Evolutionary conservation across 2,329 filamentous ascomycete genomes (phyloP), one percentile per base, ranked within the genome.

Genomic region (Tolypocladium nubicola): DNA sequence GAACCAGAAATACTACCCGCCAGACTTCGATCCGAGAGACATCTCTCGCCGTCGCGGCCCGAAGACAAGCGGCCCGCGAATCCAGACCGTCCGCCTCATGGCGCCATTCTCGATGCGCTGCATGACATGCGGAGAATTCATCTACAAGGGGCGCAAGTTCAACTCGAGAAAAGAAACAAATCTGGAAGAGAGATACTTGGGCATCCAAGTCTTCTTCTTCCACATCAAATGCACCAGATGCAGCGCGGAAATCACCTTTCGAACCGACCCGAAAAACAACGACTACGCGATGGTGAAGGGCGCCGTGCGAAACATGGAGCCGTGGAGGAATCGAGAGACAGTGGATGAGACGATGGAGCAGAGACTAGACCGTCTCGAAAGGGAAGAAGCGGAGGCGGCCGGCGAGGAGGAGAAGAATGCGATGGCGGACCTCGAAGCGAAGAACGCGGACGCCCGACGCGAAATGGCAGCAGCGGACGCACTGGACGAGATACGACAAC

Each of bases 391-490:
- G 23, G 81, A 85, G 63, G 82, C 79, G 2, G 80, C 80, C 11
- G 83, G 80, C 41, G 79, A 80, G 56, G 82, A 86, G 58, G 90
- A 96, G 71, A 81, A 85, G 62, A 92, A 97, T 71, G 90, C 90
- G 26, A 99, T 99, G 95, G 88, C 88, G 58, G 92, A 97, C 69
- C 75, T 99, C 52, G 94, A 99, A 75, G 87, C 88, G 61, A 97
- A 97, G 76, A 96, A 93, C 57, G 76, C 88, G 26, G 94, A 99
- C 70, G 92, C 92, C 1, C 92, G 94, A 76, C 81, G 88, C 45
- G 94, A 99, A 73, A 99, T 99, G 92, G 90, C 89, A 21, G 90
- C 97, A 50, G 94, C 94, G 2, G 94, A 99, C 76, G 93, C 92
- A 9, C 75, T 99, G 57, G 94, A 99, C 71, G 92, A 97, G 74